These are phyloP conservation scores for Uncinocarpus reesii DNA, from an alignment of 2,329 filamentous ascomycete genomes.

Conservation along the genomic window DNA sequence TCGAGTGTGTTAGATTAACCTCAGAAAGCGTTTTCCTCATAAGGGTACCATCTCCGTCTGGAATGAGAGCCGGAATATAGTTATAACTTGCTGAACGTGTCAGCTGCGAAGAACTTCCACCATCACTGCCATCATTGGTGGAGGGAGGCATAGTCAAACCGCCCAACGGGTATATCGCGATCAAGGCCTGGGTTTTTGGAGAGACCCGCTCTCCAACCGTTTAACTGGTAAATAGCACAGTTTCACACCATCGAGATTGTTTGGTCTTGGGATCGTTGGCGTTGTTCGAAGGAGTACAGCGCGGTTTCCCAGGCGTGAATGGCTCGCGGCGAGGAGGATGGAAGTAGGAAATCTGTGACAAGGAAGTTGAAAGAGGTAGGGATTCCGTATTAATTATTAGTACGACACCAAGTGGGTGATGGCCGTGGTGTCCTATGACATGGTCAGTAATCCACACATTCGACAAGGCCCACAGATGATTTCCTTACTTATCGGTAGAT, in stretches of 20 bases:
- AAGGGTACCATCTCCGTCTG: conserved; percentile 26
- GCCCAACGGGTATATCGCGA: conserved; percentile 5
- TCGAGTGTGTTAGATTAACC: conserved; percentile 35
- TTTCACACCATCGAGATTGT: conserved; percentile 5
- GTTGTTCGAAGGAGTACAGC: background rate
- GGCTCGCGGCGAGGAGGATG: background rate
- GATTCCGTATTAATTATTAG: background rate
- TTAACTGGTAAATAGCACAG: background rate
- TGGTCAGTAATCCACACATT: conserved; percentile 4
- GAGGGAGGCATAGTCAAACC: conserved; percentile 28
- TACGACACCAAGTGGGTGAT: background rate
- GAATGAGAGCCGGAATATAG: conserved; percentile 38
- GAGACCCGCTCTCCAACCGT: conserved; percentile 36
- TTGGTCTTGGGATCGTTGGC: background rate
- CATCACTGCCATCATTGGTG: conserved; percentile 20
- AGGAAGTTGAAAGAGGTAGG: background rate
- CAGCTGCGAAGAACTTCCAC: conserved; percentile 24
- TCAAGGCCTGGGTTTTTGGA: conserved; percentile 19
- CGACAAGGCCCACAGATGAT: background rate
- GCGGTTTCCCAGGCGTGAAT: background rate
- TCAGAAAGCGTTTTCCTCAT: conserved; percentile 44
- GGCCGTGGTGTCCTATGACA: background rate
- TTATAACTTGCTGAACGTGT: conserved; percentile 51
- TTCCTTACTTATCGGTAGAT: background rate
- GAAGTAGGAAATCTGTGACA: background rate